A percentile compares a stretch with the other conserved stretches of the same genome.
Evolutionary conservation across 164 flowering plant species (phyloP).

Genomic region (Houttuynia cordata): DNA sequence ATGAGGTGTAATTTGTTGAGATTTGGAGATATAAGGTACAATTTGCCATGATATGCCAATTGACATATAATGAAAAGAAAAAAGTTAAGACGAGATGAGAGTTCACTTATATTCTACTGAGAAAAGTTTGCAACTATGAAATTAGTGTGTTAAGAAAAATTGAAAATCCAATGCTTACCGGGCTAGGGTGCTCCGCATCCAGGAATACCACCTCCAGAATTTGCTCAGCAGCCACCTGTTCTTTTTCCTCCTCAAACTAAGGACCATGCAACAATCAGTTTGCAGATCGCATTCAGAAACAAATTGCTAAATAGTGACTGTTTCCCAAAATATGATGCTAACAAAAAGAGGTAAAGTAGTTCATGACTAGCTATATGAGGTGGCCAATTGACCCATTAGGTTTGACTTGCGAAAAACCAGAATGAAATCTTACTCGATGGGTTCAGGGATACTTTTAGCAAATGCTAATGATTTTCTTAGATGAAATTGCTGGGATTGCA

Average conservation of each 20-base stretch:
- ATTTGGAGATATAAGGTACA: too few species aligned
- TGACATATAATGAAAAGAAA: too few species aligned
- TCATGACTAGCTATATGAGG: not conserved
- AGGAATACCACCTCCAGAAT: constrained; percentile 69
- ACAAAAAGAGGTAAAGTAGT: not conserved
- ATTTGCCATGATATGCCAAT: too few species aligned
- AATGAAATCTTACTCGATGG: not conserved
- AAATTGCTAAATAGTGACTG: not conserved
- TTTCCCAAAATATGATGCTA: not conserved
- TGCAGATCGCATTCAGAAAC: not conserved
- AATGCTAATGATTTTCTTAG: too few species aligned
- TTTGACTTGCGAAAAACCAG: not conserved
- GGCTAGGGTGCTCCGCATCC: constrained; percentile 53
- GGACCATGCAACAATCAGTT: not conserved
- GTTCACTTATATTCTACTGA: too few species aligned
- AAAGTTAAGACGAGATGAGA: too few species aligned
- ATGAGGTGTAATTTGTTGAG: too few species aligned
- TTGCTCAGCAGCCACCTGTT: constrained; percentile 73
- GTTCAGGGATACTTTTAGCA: not conserved
- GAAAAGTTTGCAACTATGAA: too few species aligned
- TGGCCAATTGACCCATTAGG: not conserved
- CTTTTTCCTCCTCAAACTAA: constrained; percentile 95
- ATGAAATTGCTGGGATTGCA: not conserved
- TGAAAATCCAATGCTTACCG: constrained; percentile 34
- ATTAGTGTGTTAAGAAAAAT: too few species aligned